Conservation (phyloP, 1,284 basidiomycete genomes). For the Heterobasidion occidentale region DNA sequence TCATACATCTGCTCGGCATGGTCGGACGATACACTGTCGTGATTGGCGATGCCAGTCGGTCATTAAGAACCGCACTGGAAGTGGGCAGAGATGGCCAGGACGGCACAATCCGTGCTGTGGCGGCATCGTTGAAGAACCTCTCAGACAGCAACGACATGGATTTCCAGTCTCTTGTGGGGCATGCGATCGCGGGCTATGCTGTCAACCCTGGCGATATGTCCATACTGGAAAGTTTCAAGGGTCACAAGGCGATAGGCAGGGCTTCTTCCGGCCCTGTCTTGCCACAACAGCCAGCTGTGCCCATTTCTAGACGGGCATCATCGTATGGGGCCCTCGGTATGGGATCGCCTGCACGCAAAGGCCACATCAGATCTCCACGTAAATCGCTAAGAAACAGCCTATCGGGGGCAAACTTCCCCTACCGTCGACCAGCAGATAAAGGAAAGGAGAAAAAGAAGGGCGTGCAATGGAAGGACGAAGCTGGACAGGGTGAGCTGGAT, state of each 20-base stretch:
- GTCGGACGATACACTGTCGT: constrained; percentile 75
- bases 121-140: constrained; percentile 42
- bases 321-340: constrained; percentile 36
- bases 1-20: constrained; percentile 69
- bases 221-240: constrained; percentile 36
- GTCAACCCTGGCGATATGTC: constrained; percentile 28
- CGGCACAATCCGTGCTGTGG: constrained; percentile 34
- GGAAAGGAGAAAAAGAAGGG: constrained; percentile 62
- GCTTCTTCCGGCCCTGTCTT: constrained; percentile 33
- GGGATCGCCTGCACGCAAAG: constrained; percentile 23
- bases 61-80: constrained; percentile 40
- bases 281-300: constrained; percentile 29
- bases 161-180: constrained; percentile 58
- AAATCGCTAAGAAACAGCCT: constrained; percentile 53
- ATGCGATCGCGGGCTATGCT: constrained; percentile 49
- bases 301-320: constrained; percentile 39
- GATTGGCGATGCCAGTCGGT: constrained; percentile 57
- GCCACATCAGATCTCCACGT: constrained; percentile 17
- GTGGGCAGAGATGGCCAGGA: constrained; percentile 32
- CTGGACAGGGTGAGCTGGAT: constrained; percentile 75
- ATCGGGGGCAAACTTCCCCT: constrained; percentile 31
- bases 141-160: constrained; percentile 62
- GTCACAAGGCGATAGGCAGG: constrained; percentile 24
- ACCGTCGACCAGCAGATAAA: constrained; percentile 53
- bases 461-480: constrained; percentile 87